Evolutionary conservation across 192 early-diverging fungal species (phyloP), one percentile per base, ranked within the genome.

Genomic region (Diversispora eburnea): DNA sequence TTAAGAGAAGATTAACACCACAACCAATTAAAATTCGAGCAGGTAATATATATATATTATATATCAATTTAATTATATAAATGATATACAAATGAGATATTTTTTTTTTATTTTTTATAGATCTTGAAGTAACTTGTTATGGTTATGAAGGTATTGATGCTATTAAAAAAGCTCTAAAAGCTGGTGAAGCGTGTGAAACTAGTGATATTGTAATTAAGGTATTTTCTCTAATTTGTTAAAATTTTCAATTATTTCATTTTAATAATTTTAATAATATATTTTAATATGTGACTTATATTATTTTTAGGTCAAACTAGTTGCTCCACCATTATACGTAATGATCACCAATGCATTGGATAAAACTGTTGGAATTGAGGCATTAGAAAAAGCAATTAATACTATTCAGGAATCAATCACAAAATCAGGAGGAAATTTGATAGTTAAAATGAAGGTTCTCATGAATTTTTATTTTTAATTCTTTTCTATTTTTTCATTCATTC

Each of bases 111-210:
- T n/a, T n/a, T 45, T 49, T 8, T 17, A 41, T 73, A 88, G 94
- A 99, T 83, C 86, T 99, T 67, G 95, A 97, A 78, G 88, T 96
- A 43, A 92, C 89, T 67, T 98, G 96, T 85, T 93, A 91, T 76
- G 92, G 90, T 68, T 94, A 94, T 76, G 91, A 96, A 80, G 97
- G 97, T 73, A 92, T 99, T 52, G 93, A 97, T 80, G 97, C 95
- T 55, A 95, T 99, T 77, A 94, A 95, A 76, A 84, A 83, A 52
- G 95, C 96, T 9, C 83, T 99, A 66, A 84, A 78, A 75, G 93
- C 95, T 46, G 95, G 94, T 54, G 94, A 97, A 84, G 88, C 83
- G 8, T 83, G 84, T 70, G 91, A 90, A 56, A 93, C 92, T 8
- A 85, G 88, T 42, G 87, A 91, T 55, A 90, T 92, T 8, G 85